These are phyloP conservation scores for Knufia fluminis DNA, from an alignment of 2,329 filamentous ascomycete genomes.

Conservation along the genomic window DNA sequence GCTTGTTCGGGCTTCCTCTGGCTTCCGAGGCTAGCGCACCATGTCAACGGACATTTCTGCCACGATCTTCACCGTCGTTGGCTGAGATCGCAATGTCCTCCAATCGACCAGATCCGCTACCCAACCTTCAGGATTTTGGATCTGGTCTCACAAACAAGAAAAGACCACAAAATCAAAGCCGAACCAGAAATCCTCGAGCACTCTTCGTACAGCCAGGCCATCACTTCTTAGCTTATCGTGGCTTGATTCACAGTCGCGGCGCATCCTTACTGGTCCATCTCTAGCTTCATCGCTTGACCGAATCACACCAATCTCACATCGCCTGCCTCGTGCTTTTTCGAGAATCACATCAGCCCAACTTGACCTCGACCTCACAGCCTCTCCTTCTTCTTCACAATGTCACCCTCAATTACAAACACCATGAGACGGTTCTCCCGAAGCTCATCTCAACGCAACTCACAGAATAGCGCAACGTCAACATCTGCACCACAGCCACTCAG, in stretches of 20 bases:
- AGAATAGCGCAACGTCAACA: not conserved
- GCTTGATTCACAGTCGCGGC: not conserved
- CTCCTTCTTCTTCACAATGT: slow-evolving; percentile 4
- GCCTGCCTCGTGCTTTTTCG: slow-evolving; percentile 7
- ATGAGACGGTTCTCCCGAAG: slow-evolving; percentile 10
- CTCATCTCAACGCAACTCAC: not conserved
- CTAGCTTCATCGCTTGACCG: not conserved
- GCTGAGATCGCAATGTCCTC: not conserved
- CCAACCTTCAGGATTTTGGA: not conserved
- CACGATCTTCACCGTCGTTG: slow-evolving; percentile 1
- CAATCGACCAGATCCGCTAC: not conserved
- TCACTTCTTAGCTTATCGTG: not conserved
- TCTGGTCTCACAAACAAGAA: not conserved
- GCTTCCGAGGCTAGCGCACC: not conserved
- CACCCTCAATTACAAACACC: slow-evolving; percentile 7
- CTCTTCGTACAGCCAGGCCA: not conserved
- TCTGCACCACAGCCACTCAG: not conserved
- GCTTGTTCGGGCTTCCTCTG: no score
- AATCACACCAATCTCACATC: slow-evolving; percentile 4
- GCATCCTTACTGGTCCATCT: not conserved
- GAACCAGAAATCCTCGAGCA: not conserved
- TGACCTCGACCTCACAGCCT: not conserved
- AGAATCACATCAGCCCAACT: not conserved
- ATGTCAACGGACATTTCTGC: slow-evolving; percentile 2
- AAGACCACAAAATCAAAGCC: not conserved